phyloP scores from a whole-genome alignment of 2,329 filamentous ascomycete genomes.

The Diaporthe nobilis region DNA sequence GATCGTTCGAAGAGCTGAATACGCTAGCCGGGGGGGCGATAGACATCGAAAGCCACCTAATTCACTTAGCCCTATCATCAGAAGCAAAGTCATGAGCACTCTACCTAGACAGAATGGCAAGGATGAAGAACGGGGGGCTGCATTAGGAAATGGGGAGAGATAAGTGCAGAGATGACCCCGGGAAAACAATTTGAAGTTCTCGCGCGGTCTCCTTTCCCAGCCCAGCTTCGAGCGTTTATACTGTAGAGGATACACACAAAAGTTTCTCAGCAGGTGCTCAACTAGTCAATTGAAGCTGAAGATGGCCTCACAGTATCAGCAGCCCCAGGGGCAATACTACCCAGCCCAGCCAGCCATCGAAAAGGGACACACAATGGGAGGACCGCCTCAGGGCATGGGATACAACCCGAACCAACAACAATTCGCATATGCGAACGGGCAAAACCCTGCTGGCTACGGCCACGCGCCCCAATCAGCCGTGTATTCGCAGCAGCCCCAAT shows the following conservation, averaged over 20 bases:
- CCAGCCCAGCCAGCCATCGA: background rate
- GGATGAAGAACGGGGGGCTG: background rate
- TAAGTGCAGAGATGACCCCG: constrained; percentile 17
- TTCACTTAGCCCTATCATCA: background rate
- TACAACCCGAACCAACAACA: constrained; percentile 17
- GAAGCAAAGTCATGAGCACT: background rate
- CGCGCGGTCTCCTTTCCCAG: background rate
- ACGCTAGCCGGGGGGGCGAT: constrained; percentile 27
- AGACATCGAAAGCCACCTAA: background rate
- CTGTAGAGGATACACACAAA: background rate
- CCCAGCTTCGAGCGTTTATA: background rate
- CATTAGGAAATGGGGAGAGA: background rate
- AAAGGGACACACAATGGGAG: constrained; percentile 7
- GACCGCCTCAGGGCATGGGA: constrained; percentile 17
- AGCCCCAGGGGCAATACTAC: constrained; percentile 23
- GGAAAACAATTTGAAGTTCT: too few relatives aligned
- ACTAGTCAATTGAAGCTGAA: background rate
- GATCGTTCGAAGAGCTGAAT: constrained; percentile 33
- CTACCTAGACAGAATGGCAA: background rate
- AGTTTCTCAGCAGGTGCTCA: background rate
- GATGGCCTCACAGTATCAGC: constrained; percentile 32
- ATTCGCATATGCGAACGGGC: background rate
- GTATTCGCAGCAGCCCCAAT: constrained; percentile 28
- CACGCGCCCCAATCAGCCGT: background rate
- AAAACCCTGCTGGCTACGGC: background rate